Base-by-base conservation (phyloP, 2,329 filamentous ascomycete genomes). In the Pseudonectria foliicola region DNA sequence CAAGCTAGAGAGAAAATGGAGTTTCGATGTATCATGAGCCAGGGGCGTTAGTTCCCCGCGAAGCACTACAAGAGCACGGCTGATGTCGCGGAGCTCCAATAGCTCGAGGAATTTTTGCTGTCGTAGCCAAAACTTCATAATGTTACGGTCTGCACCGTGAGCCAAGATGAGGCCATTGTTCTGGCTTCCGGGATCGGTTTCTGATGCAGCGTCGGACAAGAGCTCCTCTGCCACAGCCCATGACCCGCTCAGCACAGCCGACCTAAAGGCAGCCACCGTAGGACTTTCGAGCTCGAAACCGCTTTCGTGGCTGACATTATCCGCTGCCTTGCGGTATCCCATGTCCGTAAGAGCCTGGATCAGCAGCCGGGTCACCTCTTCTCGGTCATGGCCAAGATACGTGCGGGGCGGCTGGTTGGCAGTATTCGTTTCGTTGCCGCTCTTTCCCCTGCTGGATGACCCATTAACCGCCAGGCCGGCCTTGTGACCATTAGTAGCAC, bases 101-200 rank as follows among this genome's bases (percentile, higher is more conserved):
- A 95, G 67, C 63, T 98, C 92, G 21, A 98, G 68, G 52, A 90
- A 98, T 59, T 96, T 96, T 57, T 98, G 92, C 56, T 94, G 85
- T 44, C 90, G 76, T 51, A 98, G 69, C 68, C 80, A 81, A 59
- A 96, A 95, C 30, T 82, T 74, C 83, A 98, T 90, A 34, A 82
- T 71, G 46, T 82, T 78, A 38, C 74, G 73, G 50, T 95, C 82
- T 6, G 86, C 82, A 15, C 77, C 81, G 28, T 85, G 76, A 12
- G 82, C 77, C 34, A 96, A 70, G 12, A 86, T 75, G 35, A 98
- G 66, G 2, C 82, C 85, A 45, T 76, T 70, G 0, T 63, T 62
- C 28, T 49, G 37, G 14, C 54, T 52, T 8, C 52, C 47, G 23
- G 59, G 54, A 6, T 61, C 64, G 21, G n/a, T n/a, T n/a, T n/a